Conservation (phyloP, 2,329 filamentous ascomycete species). For the Colletotrichum orbiculare region DNA sequence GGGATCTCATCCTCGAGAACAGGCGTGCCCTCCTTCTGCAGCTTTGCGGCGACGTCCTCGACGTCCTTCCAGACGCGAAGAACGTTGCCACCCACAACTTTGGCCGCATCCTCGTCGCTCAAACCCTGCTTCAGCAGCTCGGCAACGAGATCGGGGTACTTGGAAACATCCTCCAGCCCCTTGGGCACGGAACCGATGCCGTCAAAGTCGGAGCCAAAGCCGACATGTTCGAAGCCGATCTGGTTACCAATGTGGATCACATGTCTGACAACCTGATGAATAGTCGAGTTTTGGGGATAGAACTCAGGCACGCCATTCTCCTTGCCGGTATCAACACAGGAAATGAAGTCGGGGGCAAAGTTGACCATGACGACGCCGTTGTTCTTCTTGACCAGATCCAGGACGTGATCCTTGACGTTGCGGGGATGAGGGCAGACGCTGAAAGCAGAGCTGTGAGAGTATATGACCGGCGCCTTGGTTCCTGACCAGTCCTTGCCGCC, state of each 20-base stretch:
- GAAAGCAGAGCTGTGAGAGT: conserved; percentile 87
- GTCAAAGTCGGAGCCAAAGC: conserved; percentile 91
- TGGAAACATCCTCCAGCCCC: conserved; percentile 86
- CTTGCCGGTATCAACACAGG: conserved; percentile 71
- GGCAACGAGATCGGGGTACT: conserved; percentile 81
- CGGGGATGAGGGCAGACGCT: conserved; percentile 86
- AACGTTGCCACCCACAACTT: conserved; percentile 83
- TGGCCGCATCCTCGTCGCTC: conserved; percentile 77
- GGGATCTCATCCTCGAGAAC: conserved; percentile 64
- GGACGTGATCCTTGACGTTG: conserved; percentile 88
- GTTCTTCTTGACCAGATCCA: conserved; percentile 78
- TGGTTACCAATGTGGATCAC: conserved; percentile 83
- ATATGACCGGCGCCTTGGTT: conserved; percentile 85
- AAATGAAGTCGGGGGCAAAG: conserved; percentile 85
- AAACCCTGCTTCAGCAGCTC: conserved; percentile 80
- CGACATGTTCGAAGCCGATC: conserved; percentile 90
- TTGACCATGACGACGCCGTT: conserved; percentile 92
- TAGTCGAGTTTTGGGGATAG: conserved; percentile 75
- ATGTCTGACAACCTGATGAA: conserved; percentile 83
- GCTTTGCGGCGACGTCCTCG: conserved; percentile 74
- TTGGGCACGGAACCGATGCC: conserved; percentile 74
- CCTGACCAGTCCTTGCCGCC: conserved; percentile 74
- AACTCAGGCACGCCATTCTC: conserved; percentile 74
- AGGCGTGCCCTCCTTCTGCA: conserved; percentile 69
- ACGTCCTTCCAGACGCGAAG: conserved; percentile 86